phyloP scores from a whole-genome alignment of 768 basidiomycete genomes.

The Lentinula lateritia region DNA sequence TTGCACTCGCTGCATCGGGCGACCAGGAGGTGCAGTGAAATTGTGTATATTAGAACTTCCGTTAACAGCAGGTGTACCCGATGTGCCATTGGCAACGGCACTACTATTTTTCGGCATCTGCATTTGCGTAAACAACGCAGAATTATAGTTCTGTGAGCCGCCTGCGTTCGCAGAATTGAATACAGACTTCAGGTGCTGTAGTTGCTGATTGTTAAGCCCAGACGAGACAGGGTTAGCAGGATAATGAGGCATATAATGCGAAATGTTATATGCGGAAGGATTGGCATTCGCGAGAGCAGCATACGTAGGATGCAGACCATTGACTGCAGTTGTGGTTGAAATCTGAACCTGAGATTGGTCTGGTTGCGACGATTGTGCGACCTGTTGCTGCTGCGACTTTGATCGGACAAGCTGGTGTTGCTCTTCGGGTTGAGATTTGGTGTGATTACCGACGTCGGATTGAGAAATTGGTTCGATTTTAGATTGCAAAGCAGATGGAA shows the following conservation, averaged over 20 bases:
- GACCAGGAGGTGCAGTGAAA: constrained; percentile 22
- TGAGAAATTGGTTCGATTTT: constrained; percentile 11
- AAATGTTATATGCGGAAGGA: constrained; percentile 24
- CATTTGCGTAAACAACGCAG: constrained; percentile 24
- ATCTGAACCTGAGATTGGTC: constrained; percentile 10
- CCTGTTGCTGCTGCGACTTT: constrained; percentile 39
- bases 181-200: constrained; percentile 54
- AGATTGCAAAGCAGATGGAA: constrained; percentile 1
- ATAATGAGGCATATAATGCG: constrained; percentile 24
- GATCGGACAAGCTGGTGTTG: constrained; percentile 11
- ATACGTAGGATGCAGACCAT: constrained; percentile 25
- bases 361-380: constrained; percentile 24
- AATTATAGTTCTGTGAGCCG: constrained; percentile 21
- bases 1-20: constrained; percentile 30
- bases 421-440: background rate
- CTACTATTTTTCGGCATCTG: background rate
- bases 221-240: constrained; percentile 14
- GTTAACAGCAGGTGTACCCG: background rate
- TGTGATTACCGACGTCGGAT: background rate
- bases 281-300: constrained; percentile 15
- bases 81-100: background rate
- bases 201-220: constrained; percentile 47
- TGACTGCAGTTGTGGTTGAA: constrained; percentile 9
- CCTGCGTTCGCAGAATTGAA: constrained; percentile 27
- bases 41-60: constrained; percentile 35